Evolutionary conservation across 179 eudicot species (phyloP).

Genomic region (Sideroxylon spinosum): DNA sequence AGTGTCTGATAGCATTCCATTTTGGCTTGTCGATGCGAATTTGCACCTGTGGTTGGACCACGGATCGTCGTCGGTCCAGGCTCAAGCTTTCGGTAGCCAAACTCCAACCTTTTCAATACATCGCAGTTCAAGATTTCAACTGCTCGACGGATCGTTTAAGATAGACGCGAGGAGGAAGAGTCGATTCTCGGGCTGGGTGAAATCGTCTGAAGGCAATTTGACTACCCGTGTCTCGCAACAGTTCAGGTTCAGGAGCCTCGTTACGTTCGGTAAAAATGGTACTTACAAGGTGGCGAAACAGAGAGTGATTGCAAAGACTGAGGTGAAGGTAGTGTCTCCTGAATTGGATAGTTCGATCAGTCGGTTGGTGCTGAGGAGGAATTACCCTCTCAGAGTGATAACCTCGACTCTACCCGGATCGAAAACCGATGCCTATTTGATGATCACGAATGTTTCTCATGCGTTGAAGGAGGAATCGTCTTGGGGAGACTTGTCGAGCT

Average conservation of each 20-base stretch:
- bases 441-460: conserved; percentile 52
- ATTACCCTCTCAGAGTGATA: conserved; percentile 45
- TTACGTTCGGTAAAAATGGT: conserved; percentile 42
- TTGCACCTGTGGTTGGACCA: conserved; percentile 78
- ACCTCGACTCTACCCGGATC: conserved; percentile 38
- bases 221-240: conserved; percentile 40
- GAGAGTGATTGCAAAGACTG: conserved; percentile 33
- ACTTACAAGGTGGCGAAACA: conserved; percentile 43
- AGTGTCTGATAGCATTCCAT: conserved; percentile 52
- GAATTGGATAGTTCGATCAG: conserved; percentile 29
- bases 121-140: conserved; percentile 29
- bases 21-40: conserved; percentile 88
- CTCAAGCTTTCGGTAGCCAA: conserved; percentile 20
- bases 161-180: conserved; percentile 47
- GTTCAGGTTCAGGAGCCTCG: conserved; percentile 47
- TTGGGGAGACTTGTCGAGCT: conserved; percentile 22
- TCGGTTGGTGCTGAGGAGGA: conserved; percentile 21
- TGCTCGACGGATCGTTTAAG: conserved; percentile 55
- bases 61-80: conserved; percentile 36
- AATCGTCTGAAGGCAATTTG: conserved; percentile 50
- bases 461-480: conserved; percentile 33
- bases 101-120: conserved; percentile 28
- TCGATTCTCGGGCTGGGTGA: conserved; percentile 63
- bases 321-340: conserved; percentile 30
- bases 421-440: conserved; percentile 28